These are phyloP conservation scores for Epipyxis sp. DNA, from an alignment of 108 stramenopile species.

Conservation along the genomic window DNA sequence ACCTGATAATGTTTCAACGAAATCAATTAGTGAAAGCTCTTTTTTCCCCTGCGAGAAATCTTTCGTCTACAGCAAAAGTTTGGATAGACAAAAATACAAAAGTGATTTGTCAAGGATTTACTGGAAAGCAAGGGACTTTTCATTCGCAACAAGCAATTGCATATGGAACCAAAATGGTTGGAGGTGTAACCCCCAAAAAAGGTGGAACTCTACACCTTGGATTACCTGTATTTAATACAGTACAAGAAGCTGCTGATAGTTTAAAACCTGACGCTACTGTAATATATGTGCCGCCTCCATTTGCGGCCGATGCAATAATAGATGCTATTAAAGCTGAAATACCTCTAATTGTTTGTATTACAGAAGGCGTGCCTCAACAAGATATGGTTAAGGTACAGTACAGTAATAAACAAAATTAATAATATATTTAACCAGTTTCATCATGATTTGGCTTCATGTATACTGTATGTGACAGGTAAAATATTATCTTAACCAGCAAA, in stretches of 20 bases:
- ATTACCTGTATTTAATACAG: conserved; percentile 92
- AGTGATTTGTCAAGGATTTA: conserved; percentile 98
- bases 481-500: conserved; percentile 69
- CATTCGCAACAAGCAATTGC: conserved; percentile 81
- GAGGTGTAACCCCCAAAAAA: conserved; percentile 93
- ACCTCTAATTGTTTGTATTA: conserved; percentile 95
- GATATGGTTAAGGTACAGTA: conserved; percentile 79
- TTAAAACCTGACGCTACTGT: conserved; percentile 91
- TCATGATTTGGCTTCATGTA: neutral
- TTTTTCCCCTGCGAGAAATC: too few species aligned
- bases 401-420: neutral
- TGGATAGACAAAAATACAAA: conserved; percentile 95
- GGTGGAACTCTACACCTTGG: conserved; percentile 87
- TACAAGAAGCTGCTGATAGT: conserved; percentile 60
- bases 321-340: conserved; percentile 71
- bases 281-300: conserved; percentile 96
- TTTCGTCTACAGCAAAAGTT: conserved; percentile 64
- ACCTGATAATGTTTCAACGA: too few species aligned
- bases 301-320: conserved; percentile 85
- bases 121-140: conserved; percentile 89
- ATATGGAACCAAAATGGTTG: conserved; percentile 97
- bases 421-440: too few species aligned
- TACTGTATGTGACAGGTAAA: conserved; percentile 62
- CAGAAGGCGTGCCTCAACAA: conserved; percentile 97
- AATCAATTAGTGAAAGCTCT: too few species aligned